Base-by-base conservation (phyloP, 1,284 basidiomycete species). In the Trichosporon sp. region DNA sequence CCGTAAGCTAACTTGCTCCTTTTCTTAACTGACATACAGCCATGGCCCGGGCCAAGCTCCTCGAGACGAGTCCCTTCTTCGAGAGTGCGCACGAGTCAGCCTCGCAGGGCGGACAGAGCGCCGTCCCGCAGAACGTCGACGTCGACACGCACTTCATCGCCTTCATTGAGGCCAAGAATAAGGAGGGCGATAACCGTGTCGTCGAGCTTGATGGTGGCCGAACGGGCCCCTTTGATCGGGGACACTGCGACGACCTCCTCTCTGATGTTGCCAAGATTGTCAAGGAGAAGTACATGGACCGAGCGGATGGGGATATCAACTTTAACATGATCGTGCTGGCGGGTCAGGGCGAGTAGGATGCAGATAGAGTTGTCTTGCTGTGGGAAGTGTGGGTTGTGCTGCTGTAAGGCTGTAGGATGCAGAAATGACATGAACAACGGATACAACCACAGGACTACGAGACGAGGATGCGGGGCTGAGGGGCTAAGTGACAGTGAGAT, bases 121-220 rank as follows among this genome's bases (percentile, higher is more conserved):
- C 84, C 0, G 84, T 80, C 4, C 81, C 82, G 7, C 71, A 80
- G 40, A 75, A 77, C 21, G 68, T 76, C 3, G 83, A 90, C 58
- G 89, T 89, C 1, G 84, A 91, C 70, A 82, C 91, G 19, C 92
- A 95, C 79, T 95, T 93, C 72, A 89, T 89, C 4, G 88, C 88
- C 70, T 95, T 95, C 73, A 85, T 95, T 40, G 83, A 85, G 69
- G 89, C 87, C 0, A 68, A 74, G 56, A 77, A 71, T 54, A 70
- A 65, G 44, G 69, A 77, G 8, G 74, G 80, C 60, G 72, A 80
- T 62, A 70, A 77, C 77, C 83, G 88, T 36, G 78, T 95, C 5
- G 81, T 94, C 58, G 92, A 95, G 78, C 82, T 95, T 44, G 92
- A 95, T 77, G 92, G 92, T 1, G 67, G 68, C 0, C 81, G 92